Percentiles rank a stretch among this genome's conserved stretches.
Conservation (phyloP, 306 rosid species). For the Benincasa hispida region DNA sequence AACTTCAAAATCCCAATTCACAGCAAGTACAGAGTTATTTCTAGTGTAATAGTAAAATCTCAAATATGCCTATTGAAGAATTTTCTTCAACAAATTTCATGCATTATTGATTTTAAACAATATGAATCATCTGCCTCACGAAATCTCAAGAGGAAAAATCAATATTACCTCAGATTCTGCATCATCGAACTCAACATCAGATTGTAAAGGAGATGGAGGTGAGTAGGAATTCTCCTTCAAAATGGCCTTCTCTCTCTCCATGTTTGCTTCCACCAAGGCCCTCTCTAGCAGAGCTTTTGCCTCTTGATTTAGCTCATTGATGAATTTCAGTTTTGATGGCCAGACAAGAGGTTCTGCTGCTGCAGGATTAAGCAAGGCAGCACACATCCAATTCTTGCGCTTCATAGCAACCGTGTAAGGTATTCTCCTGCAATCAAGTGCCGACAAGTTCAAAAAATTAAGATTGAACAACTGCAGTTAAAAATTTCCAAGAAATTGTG, state of each 20-base stretch:
- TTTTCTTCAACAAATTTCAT: neutral
- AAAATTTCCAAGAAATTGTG: neutral
- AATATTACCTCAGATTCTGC: slow-evolving; percentile 46
- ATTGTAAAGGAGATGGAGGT: slow-evolving; percentile 29
- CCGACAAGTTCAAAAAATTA: neutral
- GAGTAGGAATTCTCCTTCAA: slow-evolving; percentile 31
- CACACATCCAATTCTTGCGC: slow-evolving; percentile 55
- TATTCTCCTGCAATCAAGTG: slow-evolving; percentile 49
- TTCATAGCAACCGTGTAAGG: slow-evolving; percentile 63
- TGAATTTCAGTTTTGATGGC: slow-evolving; percentile 85
- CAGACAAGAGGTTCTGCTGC: slow-evolving; percentile 86
- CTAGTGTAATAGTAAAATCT: neutral
- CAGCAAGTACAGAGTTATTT: neutral
- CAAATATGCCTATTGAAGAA: neutral
- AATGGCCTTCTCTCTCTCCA: slow-evolving; percentile 68
- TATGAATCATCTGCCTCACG: neutral
- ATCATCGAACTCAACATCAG: slow-evolving; percentile 39
- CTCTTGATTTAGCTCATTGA: slow-evolving; percentile 72
- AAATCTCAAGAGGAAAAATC: neutral
- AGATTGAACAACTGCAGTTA: neutral
- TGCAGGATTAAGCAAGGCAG: slow-evolving; percentile 65
- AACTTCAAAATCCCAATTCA: neutral
- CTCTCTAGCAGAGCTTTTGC: slow-evolving; percentile 69
- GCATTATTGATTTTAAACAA: neutral
- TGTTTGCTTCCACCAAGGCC: slow-evolving; percentile 71